Evolutionary conservation across 2,329 filamentous ascomycete species (phyloP).

Genomic region (Aspergillus tamarii): DNA sequence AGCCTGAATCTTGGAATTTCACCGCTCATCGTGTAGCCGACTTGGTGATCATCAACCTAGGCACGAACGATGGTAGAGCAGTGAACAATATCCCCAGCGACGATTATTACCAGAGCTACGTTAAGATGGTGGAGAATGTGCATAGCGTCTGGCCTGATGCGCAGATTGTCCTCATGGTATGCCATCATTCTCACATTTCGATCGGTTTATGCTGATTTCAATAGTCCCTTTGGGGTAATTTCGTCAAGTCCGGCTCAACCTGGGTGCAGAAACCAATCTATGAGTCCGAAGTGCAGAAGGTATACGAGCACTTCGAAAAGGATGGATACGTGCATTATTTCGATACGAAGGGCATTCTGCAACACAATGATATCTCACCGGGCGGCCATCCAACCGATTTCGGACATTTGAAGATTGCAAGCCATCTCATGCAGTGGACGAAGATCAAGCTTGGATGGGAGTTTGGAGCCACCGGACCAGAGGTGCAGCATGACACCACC

Average conservation of each 20-base stretch:
- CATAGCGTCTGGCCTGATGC: constrained; percentile 46
- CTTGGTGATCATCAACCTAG: constrained; percentile 50
- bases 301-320: constrained; percentile 10
- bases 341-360: constrained; percentile 62
- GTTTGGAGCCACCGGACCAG: constrained; percentile 54
- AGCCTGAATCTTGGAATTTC: constrained; percentile 32
- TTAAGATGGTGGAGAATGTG: constrained; percentile 44
- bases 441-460: constrained; percentile 60
- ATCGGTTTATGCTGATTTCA: constrained; percentile 5
- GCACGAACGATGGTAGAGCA: constrained; percentile 49
- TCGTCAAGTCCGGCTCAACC: constrained; percentile 54
- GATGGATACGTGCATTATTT: constrained; percentile 45
- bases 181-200: not conserved
- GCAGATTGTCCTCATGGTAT: constrained; percentile 45
- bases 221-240: constrained; percentile 58
- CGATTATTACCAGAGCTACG: constrained; percentile 43
- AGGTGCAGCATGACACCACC: constrained; percentile 55
- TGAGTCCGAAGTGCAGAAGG: constrained; percentile 53
- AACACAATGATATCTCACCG: constrained; percentile 64
- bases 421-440: constrained; percentile 61
- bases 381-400: constrained; percentile 63
- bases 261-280: constrained; percentile 54
- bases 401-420: constrained; percentile 63
- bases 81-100: constrained; percentile 43
- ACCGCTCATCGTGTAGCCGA: constrained; percentile 34